Percentiles rank a stretch among this genome's conserved stretches.
Evolutionary conservation across 2,329 filamentous ascomycete genomes (phyloP).

Genomic region (Hypoxylon sp.): DNA sequence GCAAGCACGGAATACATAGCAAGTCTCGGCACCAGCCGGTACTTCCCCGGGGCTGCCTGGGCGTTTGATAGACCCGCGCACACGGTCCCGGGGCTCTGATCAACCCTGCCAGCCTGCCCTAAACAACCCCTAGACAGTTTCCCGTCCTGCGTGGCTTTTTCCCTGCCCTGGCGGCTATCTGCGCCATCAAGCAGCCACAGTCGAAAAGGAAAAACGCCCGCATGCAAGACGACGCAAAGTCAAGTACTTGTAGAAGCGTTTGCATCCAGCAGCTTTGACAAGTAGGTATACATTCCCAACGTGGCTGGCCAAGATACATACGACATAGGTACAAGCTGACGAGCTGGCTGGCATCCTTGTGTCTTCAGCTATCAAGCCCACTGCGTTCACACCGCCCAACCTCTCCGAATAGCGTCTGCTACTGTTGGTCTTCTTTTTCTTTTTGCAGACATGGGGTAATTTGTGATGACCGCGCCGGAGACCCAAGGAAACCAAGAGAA

Average conservation of each 20-base stretch:
- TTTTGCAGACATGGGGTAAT: neutral
- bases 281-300: too few species aligned
- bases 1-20: neutral
- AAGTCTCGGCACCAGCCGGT: neutral
- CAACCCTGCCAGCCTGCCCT: slow-evolving; percentile 5
- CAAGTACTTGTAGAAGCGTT: neutral
- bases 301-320: too few species aligned
- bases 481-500: too few species aligned
- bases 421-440: neutral
- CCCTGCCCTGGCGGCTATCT: slow-evolving; percentile 1
- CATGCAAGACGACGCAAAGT: neutral
- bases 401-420: too few species aligned
- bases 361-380: neutral
- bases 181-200: neutral
- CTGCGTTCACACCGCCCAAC: neutral
- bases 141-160: slow-evolving; percentile 5
- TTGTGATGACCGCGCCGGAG: neutral
- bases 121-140: neutral
- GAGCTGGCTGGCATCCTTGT: neutral
- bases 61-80: slow-evolving; percentile 22
- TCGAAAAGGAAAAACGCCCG: neutral
- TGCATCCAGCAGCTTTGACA: too few species aligned
- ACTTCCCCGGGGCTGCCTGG: neutral
- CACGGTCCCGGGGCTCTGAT: slow-evolving; percentile 11
- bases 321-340: too few species aligned